Evolutionary conservation across 75 land plant species (phyloP), one percentile per base, ranked within the genome.

Genomic region (Sequoiadendron giganteum): DNA sequence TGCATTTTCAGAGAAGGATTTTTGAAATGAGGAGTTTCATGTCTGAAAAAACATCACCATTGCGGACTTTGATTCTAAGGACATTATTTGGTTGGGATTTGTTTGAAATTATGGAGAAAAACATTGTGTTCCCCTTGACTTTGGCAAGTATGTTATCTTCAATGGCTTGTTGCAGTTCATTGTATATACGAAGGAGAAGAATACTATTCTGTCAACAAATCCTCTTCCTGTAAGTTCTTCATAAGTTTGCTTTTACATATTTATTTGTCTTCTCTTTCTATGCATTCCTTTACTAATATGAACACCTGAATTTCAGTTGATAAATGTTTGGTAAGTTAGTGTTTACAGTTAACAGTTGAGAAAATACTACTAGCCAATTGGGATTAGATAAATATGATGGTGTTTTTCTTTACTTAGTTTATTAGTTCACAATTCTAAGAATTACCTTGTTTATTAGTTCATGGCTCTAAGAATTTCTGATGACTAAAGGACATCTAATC

Each of bases 171-270:
- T 96, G 90, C 97, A 95, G 92, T 89, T 93, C 84, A 89, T 98
- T 84, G 90, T 94, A 68, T 92, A 91, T 79, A 92, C 91, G 28
- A 96, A 95, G 94, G 99, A 96, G 88, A 98, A 98, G 93, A 97
- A 95, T 83, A 94, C 97, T 28, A 98, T 98, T 80, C 84, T 98
- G 5, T 94, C 96, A 78, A 98, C 99, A 11, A 88, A 96, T 88
- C 99, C 98, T 70, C 95, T 90, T 9, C 87, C 87, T 87, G 99
- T 98, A 91, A 87, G 95, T 86, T 83, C 15, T 4, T 85, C 89
- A 61, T 72, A 18, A 42, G 16, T 25, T 83, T 43, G 3, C 87
- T 10, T 73, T 73, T 73, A 73, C 38, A 73, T 73, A 73, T 73
- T 10, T 14, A 73, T 32, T 19, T 21, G 65, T 58, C 25, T 65